Base-by-base conservation (phyloP, 1,284 basidiomycete species). In the Phellinidium pouzarii region DNA sequence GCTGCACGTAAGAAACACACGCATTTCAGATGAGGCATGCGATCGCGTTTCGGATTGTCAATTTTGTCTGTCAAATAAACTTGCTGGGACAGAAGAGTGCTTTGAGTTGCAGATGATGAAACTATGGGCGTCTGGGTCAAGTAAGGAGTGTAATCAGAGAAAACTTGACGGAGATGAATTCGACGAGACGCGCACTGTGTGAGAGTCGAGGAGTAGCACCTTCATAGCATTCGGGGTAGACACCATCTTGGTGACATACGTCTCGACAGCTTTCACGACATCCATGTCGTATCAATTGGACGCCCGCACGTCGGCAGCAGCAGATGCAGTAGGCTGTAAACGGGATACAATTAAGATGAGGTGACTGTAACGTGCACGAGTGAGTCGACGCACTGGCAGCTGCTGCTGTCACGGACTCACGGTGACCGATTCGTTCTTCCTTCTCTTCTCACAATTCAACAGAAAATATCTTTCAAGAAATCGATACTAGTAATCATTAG, bases 61-160 rank as follows among this genome's bases (percentile, higher is more conserved):
- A 99, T 91, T 54, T 93, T 80, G 71, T 99, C 96, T 1, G 95
- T 99, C 48, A 99, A 81, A 68, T 99, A 99, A 19, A 99, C 91
- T 66, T 99, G 94, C 61, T 98, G 92, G 3, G 91, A 83, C n/a
- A 99, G 75, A 20, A 99, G 77, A 8, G 87, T 87, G 2, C 93
- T 94, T 65, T 99, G 96, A 0, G 96, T 99, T 1, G 93, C 87
- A 3, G 94, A 91, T 6, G 97, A 78, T 1, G 94, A 98, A 9
- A 99, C 88, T 59, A 98, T 95, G 1, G 96, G 93, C n/a, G 96
- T 97, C 93, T 95, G 61, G 1, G 11, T 53, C 23, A 3, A 4
- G 17, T n/a, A 9, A 17, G 40, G 14, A 50, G 48, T 22, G 56
- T 49, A 50, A 43, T 38, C 42, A 7, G 31, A 11, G 11, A 14